Base-by-base conservation (phyloP, 2,329 filamentous ascomycete genomes). In the Calonectria pseudoturangicola region DNA sequence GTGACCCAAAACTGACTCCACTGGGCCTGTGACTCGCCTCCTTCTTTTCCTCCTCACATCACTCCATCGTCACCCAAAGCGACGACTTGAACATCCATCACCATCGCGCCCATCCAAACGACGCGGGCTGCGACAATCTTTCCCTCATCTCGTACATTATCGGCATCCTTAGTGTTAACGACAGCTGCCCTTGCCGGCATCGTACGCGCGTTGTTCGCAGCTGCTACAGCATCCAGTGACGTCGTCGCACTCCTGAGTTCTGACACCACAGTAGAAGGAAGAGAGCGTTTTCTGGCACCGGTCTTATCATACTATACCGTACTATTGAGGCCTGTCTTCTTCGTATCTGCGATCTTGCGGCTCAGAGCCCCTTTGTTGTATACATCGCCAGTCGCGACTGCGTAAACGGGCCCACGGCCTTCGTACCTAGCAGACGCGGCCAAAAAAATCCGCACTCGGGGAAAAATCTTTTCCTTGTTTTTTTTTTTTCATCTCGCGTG, bases 241-340 rank as follows among this genome's bases (percentile, higher is more conserved):
- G 51, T 77, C 68, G 76, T 77, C 76, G 77, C 74, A 76, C 76
- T 73, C 25, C 39, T 56, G 54, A 64, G 48, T 58, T 66, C 75
- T 74, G 73, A 78, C 74, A 73, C 74, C 78, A 76, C 77, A 80
- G 79, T 80, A 80, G 79, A 80, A 80, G 77, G 75, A 71, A 70
- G 74, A 73, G 58, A 64, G 33, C 70, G 69, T 75, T 74, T 72
- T 79, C 66, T 77, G 69, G 69, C 74, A 72, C 74, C 79, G 79
- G 74, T 72, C 75, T 70, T 77, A 76, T 70, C 72, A 63, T 75
- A 78, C 70, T 71, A 58, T 79, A 73, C 68, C 75, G 74, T 79
- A 78, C 77, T 76, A 73, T 72, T 79, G 74, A 79, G 74, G 72
- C 73, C 75, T 80, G 68, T 74, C 70, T 79, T 74, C 68, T 75